A percentile compares a stretch with the other conserved stretches of the same genome.
Evolutionary conservation across 805 yeast genomes (phyloP).

Genomic region (Ogataea corticis): DNA sequence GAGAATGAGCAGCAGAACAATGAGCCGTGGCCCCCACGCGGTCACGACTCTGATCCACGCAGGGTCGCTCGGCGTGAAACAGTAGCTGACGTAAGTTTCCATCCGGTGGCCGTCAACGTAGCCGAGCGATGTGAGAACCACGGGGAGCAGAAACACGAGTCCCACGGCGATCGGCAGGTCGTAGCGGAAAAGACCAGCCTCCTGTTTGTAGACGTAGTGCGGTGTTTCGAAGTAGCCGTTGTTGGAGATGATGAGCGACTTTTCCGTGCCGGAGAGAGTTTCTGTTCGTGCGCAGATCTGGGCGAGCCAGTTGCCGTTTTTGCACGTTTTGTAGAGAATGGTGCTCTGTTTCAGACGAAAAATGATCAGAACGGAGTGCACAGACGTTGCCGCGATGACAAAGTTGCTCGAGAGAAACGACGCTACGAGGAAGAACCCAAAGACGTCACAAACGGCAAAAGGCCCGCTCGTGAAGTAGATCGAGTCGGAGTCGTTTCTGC

Average conservation of each 20-base stretch:
- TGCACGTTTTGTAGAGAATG: slow-evolving; percentile 6
- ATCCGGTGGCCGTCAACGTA: slow-evolving; percentile 13
- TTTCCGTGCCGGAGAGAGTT: slow-evolving; percentile 12
- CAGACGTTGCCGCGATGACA: slow-evolving; percentile 17
- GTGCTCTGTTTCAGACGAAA: slow-evolving; percentile 11
- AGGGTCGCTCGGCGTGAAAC: slow-evolving; percentile 18
- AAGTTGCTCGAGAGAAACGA: slow-evolving; percentile 20
- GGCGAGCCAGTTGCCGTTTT: not conserved
- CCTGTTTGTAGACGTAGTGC: slow-evolving; percentile 16
- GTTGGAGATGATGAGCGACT: slow-evolving; percentile 7
- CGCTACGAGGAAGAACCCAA: slow-evolving; percentile 19
- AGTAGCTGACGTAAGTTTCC: slow-evolving; percentile 17
- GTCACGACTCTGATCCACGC: slow-evolving; percentile 20
- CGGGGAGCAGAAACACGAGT: slow-evolving; percentile 11
- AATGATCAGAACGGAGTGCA: slow-evolving; percentile 20
- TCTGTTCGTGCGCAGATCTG: not conserved
- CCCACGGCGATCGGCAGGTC: slow-evolving; percentile 5
- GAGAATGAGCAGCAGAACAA: slow-evolving; percentile 13
- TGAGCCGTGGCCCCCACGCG: slow-evolving; percentile 20
- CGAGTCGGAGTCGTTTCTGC: slow-evolving; percentile 2
- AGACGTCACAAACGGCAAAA: slow-evolving; percentile 21
- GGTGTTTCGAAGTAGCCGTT: slow-evolving; percentile 18
- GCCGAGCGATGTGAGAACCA: slow-evolving; percentile 11
- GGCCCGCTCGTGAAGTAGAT: slow-evolving; percentile 4
- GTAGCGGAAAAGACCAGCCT: slow-evolving; percentile 19